Evolutionary conservation across 2,329 filamentous ascomycete species (phyloP).

Genomic region (Phialophora verrucosa): DNA sequence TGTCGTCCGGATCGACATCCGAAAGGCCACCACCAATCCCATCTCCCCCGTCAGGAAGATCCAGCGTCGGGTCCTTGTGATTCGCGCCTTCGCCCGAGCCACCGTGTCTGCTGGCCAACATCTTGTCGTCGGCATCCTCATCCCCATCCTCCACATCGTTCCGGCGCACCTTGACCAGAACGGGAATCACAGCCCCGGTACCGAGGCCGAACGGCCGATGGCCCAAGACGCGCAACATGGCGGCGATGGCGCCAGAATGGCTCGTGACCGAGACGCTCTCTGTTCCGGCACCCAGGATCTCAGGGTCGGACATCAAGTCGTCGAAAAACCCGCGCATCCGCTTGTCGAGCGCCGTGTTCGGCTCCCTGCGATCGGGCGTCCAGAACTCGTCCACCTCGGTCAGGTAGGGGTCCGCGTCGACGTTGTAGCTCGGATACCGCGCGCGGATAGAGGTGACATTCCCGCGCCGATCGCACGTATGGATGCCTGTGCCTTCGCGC

Average conservation of each 20-base stretch:
- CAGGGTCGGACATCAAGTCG: slow-evolving; percentile 59
- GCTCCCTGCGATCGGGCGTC: slow-evolving; percentile 57
- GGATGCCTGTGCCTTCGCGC: slow-evolving; percentile 65
- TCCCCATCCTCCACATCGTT: not conserved
- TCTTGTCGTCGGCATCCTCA: not conserved
- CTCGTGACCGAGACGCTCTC: slow-evolving; percentile 61
- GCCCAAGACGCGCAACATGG: slow-evolving; percentile 55
- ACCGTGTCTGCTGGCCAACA: slow-evolving; percentile 16
- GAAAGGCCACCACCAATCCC: not conserved
- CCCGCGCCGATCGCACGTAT: slow-evolving; percentile 66
- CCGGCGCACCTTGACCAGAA: slow-evolving; percentile 54
- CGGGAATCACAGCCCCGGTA: slow-evolving; percentile 60
- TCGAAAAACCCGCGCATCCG: slow-evolving; percentile 56
- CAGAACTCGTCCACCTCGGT: slow-evolving; percentile 62
- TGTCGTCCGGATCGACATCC: slow-evolving; percentile 11
- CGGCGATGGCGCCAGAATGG: slow-evolving; percentile 65
- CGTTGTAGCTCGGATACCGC: slow-evolving; percentile 53
- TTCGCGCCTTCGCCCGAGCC: slow-evolving; percentile 27
- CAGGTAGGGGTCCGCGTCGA: slow-evolving; percentile 59
- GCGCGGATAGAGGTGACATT: slow-evolving; percentile 53
- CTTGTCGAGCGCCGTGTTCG: slow-evolving; percentile 53
- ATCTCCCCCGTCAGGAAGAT: slow-evolving; percentile 5
- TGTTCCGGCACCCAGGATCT: slow-evolving; percentile 43
- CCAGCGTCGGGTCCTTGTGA: slow-evolving; percentile 12
- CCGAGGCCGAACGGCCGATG: slow-evolving; percentile 55